phyloP scores from a whole-genome alignment of 1,139 yeast genomes.

The Yamadazyma membranifaciens region DNA sequence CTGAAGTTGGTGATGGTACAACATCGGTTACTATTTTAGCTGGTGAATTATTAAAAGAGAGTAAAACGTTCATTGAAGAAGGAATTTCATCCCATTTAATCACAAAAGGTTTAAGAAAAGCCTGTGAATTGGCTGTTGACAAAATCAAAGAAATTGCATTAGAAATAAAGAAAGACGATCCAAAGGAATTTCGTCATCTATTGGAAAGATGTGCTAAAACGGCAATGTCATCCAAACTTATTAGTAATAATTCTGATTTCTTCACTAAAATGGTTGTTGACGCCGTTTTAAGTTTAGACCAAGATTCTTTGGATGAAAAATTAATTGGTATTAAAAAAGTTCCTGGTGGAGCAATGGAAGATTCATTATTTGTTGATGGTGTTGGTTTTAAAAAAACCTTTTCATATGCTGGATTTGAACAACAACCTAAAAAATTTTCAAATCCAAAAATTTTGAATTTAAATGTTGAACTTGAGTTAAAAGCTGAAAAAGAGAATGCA shows the following conservation, averaged over 20 bases:
- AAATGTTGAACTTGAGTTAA: conserved; percentile 91
- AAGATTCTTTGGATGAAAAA: conserved; percentile 79
- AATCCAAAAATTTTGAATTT: conserved; percentile 82
- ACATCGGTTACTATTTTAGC: conserved; percentile 93
- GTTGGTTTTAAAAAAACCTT: conserved; percentile 97
- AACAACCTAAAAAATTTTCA: conserved; percentile 84
- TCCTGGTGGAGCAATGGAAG: conserved; percentile 97
- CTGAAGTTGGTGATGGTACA: conserved; percentile 99
- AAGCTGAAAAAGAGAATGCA: conserved; percentile 99
- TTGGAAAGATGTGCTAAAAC: conserved; percentile 93
- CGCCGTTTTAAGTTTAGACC: conserved; percentile 86
- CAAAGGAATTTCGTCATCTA: conserved; percentile 63
- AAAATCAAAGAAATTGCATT: conserved; percentile 75
- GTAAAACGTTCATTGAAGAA: conserved; percentile 88
- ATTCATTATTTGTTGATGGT: conserved; percentile 83
- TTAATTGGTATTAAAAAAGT: conserved; percentile 93
- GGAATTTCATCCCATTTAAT: conserved; percentile 91
- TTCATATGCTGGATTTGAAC: conserved; percentile 97
- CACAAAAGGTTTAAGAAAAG: conserved; percentile 82
- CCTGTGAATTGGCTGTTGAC: conserved; percentile 73
- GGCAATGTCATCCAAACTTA: conserved; percentile 95
- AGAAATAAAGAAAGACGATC: conserved; percentile 50
- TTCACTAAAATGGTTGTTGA: conserved; percentile 97
- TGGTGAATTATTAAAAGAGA: conserved; percentile 90
- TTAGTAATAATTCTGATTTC: conserved; percentile 80